These are phyloP conservation scores for Ramichloridium luteum DNA, from an alignment of 2,329 filamentous ascomycete genomes.

Conservation along the genomic window DNA sequence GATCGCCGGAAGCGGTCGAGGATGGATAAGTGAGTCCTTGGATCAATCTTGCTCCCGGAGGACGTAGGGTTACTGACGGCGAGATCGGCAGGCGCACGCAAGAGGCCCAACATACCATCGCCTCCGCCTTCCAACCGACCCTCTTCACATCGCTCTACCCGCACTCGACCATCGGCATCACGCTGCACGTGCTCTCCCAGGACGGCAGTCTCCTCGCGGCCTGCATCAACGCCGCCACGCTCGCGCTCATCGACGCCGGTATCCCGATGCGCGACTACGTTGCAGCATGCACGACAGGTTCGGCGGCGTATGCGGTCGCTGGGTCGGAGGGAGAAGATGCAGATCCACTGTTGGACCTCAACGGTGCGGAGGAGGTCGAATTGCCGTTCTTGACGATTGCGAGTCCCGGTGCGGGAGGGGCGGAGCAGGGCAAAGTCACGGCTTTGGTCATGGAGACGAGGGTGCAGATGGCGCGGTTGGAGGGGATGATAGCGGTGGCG, in stretches of 20 bases:
- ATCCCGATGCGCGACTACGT: slow-evolving; percentile 93
- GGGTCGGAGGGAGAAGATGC: slow-evolving; percentile 50
- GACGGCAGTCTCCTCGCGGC: slow-evolving; percentile 85
- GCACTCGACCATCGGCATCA: slow-evolving; percentile 70
- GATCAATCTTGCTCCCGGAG: too few species aligned
- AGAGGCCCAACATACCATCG: slow-evolving; percentile 70
- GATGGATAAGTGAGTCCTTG: slow-evolving; percentile 69
- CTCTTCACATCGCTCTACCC: slow-evolving; percentile 83
- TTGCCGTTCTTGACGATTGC: slow-evolving; percentile 79
- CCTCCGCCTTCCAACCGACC: slow-evolving; percentile 61
- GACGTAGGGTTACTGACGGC: too few species aligned
- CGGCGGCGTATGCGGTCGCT: slow-evolving; percentile 48
- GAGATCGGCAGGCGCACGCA: slow-evolving; percentile 64
- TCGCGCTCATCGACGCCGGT: slow-evolving; percentile 87
- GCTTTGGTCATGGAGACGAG: slow-evolving; percentile 78
- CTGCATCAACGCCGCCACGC: slow-evolving; percentile 78
- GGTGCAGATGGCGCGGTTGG: slow-evolving; percentile 67
- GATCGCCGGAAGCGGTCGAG: slow-evolving; percentile 67
- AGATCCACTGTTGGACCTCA: slow-evolving; percentile 70
- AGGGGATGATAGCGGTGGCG: slow-evolving; percentile 86
- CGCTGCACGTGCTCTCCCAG: slow-evolving; percentile 75
- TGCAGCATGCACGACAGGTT: slow-evolving; percentile 75
- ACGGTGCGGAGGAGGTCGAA: slow-evolving; percentile 71
- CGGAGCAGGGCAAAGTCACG: slow-evolving; percentile 60
- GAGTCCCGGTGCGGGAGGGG: slow-evolving; percentile 41